Percentiles rank a stretch among this genome's conserved stretches.
phyloP scores from a whole-genome alignment of 352 stramenopile species.

The Phytopythium litorale region DNA sequence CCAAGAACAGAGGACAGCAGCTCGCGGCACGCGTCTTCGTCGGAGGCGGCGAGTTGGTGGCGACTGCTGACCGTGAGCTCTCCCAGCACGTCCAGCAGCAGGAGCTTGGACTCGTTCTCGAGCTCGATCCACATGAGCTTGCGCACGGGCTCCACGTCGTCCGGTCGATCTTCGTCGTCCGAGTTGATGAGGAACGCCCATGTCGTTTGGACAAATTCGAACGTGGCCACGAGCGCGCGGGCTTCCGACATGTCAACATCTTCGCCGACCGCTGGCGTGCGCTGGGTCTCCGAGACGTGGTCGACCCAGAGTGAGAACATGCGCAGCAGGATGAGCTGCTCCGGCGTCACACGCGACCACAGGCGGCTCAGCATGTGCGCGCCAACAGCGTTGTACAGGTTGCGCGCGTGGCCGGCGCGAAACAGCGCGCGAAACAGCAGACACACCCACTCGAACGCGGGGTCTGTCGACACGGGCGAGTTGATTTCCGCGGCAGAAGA shows the following conservation, averaged over 20 bases:
- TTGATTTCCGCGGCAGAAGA: not conserved
- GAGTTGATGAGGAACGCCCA: slow-evolving; percentile 43
- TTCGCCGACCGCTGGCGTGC: not conserved
- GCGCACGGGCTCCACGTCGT: slow-evolving; percentile 53
- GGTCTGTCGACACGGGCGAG: slow-evolving; percentile 34
- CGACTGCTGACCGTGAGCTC: slow-evolving; percentile 35
- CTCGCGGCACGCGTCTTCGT: slow-evolving; percentile 10
- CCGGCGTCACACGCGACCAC: slow-evolving; percentile 76
- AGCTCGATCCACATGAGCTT: slow-evolving; percentile 72
- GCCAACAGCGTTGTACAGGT: slow-evolving; percentile 70
- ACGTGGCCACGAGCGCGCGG: slow-evolving; percentile 13
- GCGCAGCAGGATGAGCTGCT: slow-evolving; percentile 74
- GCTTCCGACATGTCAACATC: slow-evolving; percentile 4
- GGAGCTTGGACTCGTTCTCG: slow-evolving; percentile 71
- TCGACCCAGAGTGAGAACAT: slow-evolving; percentile 69
- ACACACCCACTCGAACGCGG: slow-evolving; percentile 79
- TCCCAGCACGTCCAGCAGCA: slow-evolving; percentile 68
- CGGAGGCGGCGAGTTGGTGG: slow-evolving; percentile 4
- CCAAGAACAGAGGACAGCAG: slow-evolving; percentile 42
- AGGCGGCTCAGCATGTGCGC: slow-evolving; percentile 73
- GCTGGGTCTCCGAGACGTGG: slow-evolving; percentile 9
- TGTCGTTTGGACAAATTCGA: slow-evolving; percentile 57
- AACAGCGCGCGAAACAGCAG: slow-evolving; percentile 65
- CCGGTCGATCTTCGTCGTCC: slow-evolving; percentile 47
- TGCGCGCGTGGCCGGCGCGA: slow-evolving; percentile 31